These are phyloP conservation scores for Cytospora mali DNA, from an alignment of 2,329 filamentous ascomycete species.

Conservation along the genomic window DNA sequence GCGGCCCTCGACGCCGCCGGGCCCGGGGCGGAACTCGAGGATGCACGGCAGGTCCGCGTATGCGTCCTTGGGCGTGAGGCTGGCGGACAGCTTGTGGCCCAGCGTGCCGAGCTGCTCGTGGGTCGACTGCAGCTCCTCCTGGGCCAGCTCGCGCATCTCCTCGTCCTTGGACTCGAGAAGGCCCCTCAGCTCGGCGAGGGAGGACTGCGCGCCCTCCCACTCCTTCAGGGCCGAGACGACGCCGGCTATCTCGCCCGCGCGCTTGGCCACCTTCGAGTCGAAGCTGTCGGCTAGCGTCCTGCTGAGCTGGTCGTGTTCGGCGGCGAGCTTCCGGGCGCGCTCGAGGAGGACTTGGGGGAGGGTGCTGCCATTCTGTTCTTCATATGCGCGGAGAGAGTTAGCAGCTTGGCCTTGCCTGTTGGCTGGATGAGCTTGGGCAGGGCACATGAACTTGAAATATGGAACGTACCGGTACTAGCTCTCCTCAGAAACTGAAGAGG, in stretches of 20 bases:
- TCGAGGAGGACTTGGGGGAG: slow-evolving; percentile 60
- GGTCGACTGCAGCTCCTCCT: slow-evolving; percentile 78
- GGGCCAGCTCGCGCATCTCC: slow-evolving; percentile 77
- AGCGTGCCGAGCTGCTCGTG: slow-evolving; percentile 63
- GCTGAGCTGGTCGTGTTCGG: slow-evolving; percentile 60
- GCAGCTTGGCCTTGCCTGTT: neutral
- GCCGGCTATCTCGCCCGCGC: slow-evolving; percentile 62
- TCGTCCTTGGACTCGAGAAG: slow-evolving; percentile 56
- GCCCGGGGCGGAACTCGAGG: slow-evolving; percentile 88
- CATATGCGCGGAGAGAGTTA: neutral
- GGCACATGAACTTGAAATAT: too few species aligned
- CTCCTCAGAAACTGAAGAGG: slow-evolving; percentile 41
- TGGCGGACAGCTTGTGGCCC: slow-evolving; percentile 69
- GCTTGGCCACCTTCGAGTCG: slow-evolving; percentile 59
- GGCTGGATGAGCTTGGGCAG: neutral
- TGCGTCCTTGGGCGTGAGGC: slow-evolving; percentile 83
- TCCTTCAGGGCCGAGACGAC: slow-evolving; percentile 60
- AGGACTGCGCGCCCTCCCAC: slow-evolving; percentile 58
- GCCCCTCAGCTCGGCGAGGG: slow-evolving; percentile 55
- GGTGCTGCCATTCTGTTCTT: slow-evolving; percentile 29
- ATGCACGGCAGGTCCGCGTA: slow-evolving; percentile 90
- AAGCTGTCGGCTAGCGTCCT: slow-evolving; percentile 55
- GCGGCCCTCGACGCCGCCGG: slow-evolving; percentile 86
- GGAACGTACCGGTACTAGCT: slow-evolving; percentile 50
- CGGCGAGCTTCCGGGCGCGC: slow-evolving; percentile 59